A percentile compares a stretch with the other conserved stretches of the same genome.
Evolutionary conservation across 1,139 yeast genomes (phyloP).

Genomic region (Pichia sp.): DNA sequence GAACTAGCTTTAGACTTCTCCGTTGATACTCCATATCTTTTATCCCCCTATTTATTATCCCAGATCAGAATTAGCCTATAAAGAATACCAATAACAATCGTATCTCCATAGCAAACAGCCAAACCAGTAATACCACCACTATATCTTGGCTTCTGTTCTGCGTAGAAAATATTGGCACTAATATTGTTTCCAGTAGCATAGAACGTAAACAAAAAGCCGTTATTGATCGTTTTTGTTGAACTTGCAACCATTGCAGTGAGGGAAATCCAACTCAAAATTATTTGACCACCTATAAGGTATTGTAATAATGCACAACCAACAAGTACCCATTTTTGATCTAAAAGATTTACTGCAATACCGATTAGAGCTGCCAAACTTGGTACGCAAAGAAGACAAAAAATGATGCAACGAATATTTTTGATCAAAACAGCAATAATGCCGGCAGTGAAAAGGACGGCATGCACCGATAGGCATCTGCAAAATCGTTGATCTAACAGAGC

Average conservation of each 20-base stretch:
- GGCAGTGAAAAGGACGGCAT: slow-evolving; percentile 30
- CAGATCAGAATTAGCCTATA: slow-evolving; percentile 9
- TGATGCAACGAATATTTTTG: slow-evolving; percentile 23
- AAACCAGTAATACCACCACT: slow-evolving; percentile 20
- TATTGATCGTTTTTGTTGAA: slow-evolving; percentile 39
- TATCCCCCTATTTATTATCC: too few relatives aligned
- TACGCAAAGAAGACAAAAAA: slow-evolving; percentile 7
- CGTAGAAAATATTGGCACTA: slow-evolving; percentile 47
- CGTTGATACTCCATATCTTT: too few relatives aligned
- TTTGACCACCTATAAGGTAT: slow-evolving; percentile 10
- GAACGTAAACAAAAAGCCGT: slow-evolving; percentile 49
- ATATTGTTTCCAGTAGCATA: slow-evolving; percentile 64
- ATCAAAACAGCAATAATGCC: slow-evolving; percentile 36
- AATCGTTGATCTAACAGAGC: slow-evolving; percentile 38
- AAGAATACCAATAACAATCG: slow-evolving; percentile 6
- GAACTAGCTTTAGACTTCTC: too few relatives aligned
- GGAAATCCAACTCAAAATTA: slow-evolving; percentile 31
- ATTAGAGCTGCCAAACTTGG: slow-evolving; percentile 22
- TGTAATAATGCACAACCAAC: slow-evolving; percentile 41
- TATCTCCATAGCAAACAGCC: slow-evolving; percentile 8
- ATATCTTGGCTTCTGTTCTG: slow-evolving; percentile 38
- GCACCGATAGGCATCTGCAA: slow-evolving; percentile 43
- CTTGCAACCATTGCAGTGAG: slow-evolving; percentile 55
- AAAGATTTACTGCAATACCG: slow-evolving; percentile 13
- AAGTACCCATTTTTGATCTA: slow-evolving; percentile 33